Evolutionary conservation across 2,329 filamentous ascomycete species (phyloP).

Genomic region (Colletotrichum truncatum): DNA sequence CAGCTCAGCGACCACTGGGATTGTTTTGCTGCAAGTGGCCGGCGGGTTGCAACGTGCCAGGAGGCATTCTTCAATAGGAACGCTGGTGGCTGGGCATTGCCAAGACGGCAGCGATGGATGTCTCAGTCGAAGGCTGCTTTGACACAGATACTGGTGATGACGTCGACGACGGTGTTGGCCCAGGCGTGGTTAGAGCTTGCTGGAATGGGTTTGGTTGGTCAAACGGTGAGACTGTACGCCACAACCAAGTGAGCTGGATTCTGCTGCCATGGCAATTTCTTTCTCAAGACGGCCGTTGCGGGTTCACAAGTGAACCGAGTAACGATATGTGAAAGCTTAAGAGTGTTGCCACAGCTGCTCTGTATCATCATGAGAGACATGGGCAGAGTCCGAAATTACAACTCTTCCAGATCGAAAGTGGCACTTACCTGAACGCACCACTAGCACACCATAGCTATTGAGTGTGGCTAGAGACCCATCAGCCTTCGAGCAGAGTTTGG

Average conservation of each 20-base stretch:
- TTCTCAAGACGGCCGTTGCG: neutral
- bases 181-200: neutral
- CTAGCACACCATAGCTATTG: neutral
- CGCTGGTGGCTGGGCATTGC: constrained; percentile 5
- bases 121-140: constrained; percentile 2
- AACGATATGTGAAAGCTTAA: neutral
- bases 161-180: neutral
- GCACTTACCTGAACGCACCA: neutral
- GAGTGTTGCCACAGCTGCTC: neutral
- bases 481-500: constrained; percentile 1
- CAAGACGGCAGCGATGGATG: constrained; percentile 12
- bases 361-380: constrained; percentile 14
- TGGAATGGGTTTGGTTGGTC: neutral
- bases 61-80: neutral
- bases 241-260: neutral
- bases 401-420: neutral
- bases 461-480: neutral
- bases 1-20: too few species aligned
- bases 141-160: neutral
- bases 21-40: neutral
- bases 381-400: neutral
- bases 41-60: neutral
- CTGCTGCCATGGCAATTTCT: neutral
- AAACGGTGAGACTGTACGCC: constrained; percentile 13
- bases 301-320: neutral